These are phyloP conservation scores for Globisporangium paroecandrum DNA, from an alignment of 352 stramenopile genomes.

Conservation along the genomic window DNA sequence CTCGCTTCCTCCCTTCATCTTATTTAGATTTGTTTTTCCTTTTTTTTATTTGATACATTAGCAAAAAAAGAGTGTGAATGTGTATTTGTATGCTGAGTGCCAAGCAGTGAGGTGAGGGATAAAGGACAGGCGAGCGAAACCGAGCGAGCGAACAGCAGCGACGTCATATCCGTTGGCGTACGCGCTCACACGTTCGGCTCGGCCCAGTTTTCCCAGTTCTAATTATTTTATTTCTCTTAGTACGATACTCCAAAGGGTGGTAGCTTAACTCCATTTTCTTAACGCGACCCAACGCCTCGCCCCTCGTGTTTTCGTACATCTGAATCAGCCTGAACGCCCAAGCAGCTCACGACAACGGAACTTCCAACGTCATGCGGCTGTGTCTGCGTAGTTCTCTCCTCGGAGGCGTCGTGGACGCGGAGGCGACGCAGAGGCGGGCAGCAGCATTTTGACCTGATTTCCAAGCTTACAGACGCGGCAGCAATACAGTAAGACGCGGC, in stretches of 20 bases:
- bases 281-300: neutral
- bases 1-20: neutral
- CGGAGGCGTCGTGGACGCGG: no score
- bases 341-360: neutral
- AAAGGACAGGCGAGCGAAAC: neutral
- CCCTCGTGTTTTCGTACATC: neutral
- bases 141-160: neutral
- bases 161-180: neutral
- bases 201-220: neutral
- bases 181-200: neutral
- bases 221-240: neutral
- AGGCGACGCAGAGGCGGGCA: no score
- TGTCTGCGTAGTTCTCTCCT: neutral
- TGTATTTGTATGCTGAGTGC: neutral
- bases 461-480: no score
- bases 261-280: neutral
- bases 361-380: neutral
- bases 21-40: slow-evolving; percentile 10
- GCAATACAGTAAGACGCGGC: no score
- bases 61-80: neutral
- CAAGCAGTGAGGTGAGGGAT: neutral
- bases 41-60: slow-evolving; percentile 4
- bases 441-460: no score
- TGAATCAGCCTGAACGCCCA: neutral
- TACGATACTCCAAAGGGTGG: neutral